phyloP scores from a whole-genome alignment of 805 yeast genomes.

The Barnettozyma populi region DNA sequence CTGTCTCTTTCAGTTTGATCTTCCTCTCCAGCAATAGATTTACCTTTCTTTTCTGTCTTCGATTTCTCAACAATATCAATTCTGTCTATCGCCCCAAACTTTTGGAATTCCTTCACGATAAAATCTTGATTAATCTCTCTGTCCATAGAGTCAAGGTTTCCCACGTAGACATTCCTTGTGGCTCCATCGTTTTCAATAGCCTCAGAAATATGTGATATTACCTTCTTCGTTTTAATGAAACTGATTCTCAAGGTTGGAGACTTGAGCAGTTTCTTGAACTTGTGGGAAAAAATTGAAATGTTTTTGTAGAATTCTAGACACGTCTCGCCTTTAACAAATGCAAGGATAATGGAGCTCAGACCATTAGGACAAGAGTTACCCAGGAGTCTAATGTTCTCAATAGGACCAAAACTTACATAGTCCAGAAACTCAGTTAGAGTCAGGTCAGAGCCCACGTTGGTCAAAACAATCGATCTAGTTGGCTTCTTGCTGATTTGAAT shows the following conservation, averaged over 20 bases:
- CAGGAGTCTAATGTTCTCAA: conserved; percentile 50
- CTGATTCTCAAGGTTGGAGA: conserved; percentile 34
- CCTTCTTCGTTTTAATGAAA: conserved; percentile 29
- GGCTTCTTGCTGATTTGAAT: conserved; percentile 11
- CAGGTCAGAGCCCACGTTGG: conserved; percentile 15
- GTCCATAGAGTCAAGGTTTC: conserved; percentile 53
- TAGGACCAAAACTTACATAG: conserved; percentile 50
- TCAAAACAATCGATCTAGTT: conserved; percentile 24
- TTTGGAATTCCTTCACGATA: conserved; percentile 44
- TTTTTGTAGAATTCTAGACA: conserved; percentile 34
- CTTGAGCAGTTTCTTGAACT: conserved; percentile 31
- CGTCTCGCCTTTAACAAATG: conserved; percentile 28
- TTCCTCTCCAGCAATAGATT: conserved; percentile 20
- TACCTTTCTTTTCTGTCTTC: neutral
- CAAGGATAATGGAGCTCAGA: conserved; percentile 17
- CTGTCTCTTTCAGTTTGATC: conserved; percentile 30
- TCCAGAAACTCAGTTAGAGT: conserved; percentile 33
- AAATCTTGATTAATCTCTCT: conserved; percentile 34
- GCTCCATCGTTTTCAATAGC: conserved; percentile 80
- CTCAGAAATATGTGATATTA: conserved; percentile 22
- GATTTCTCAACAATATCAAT: conserved; percentile 51
- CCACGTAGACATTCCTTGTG: conserved; percentile 87
- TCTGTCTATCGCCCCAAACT: conserved; percentile 59
- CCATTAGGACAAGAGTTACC: conserved; percentile 24
- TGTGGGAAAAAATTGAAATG: conserved; percentile 31